Conservation (phyloP, 306 rosid genomes). For the Biancaea sappan region DNA sequence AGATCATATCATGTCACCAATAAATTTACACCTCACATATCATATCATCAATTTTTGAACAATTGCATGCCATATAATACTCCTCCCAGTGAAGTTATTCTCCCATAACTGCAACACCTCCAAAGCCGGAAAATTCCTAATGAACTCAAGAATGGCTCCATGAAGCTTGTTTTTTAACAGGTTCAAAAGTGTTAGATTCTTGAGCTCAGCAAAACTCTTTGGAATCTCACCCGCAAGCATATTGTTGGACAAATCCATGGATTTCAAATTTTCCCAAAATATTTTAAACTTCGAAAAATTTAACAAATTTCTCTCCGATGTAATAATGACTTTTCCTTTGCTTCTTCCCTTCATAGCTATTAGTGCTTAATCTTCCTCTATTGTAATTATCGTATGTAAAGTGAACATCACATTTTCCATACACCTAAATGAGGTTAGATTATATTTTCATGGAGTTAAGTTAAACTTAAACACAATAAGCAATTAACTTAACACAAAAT, state of each 20-base stretch:
- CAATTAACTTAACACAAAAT: background rate
- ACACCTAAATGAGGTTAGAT: too few species aligned
- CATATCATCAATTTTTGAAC: too few species aligned
- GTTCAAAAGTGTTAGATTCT: constrained; percentile 76
- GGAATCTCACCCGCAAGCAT: constrained; percentile 81
- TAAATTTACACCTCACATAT: too few species aligned
- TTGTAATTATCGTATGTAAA: background rate
- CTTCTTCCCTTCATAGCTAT: too few species aligned
- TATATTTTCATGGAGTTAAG: too few species aligned
- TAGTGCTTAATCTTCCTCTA: too few species aligned
- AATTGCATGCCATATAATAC: too few species aligned
- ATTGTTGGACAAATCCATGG: constrained; percentile 94
- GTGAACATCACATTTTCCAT: background rate
- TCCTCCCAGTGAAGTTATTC: constrained; percentile 89
- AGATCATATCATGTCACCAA: too few species aligned
- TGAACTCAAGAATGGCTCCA: constrained; percentile 87
- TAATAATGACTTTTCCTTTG: too few species aligned
- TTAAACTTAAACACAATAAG: background rate
- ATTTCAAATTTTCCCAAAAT: constrained; percentile 75
- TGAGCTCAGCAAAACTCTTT: constrained; percentile 53
- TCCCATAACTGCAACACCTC: constrained; percentile 94
- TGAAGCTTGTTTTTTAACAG: constrained; percentile 85
- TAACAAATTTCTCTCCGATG: too few species aligned
- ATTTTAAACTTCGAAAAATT: too few species aligned
- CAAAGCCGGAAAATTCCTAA: constrained; percentile 69